Evolutionary conservation across 305 asterid genomes (phyloP).

Genomic region (Solanum hybrid): DNA sequence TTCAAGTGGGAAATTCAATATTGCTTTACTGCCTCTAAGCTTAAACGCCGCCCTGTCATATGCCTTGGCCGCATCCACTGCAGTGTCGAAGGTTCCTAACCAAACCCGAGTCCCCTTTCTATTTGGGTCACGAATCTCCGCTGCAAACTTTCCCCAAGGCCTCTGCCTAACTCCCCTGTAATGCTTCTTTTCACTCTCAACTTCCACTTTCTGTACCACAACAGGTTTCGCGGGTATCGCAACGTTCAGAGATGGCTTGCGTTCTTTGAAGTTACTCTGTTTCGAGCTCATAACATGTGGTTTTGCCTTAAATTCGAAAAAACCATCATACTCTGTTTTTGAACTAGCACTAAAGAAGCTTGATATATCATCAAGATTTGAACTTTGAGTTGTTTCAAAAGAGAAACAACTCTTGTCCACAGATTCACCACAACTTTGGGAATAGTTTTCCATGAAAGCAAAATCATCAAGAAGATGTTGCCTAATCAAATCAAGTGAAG

Average conservation of each 20-base stretch:
- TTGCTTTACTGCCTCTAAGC: slow-evolving; percentile 60
- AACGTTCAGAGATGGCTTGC: slow-evolving; percentile 31
- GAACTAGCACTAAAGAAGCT: neutral
- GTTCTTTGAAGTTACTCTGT: slow-evolving; percentile 2
- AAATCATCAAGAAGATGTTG: slow-evolving; percentile 5
- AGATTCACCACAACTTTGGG: neutral
- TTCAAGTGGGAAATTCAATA: slow-evolving; percentile 58
- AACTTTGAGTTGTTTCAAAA: neutral
- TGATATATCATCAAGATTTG: neutral
- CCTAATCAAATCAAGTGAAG: slow-evolving; percentile 6
- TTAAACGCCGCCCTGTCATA: slow-evolving; percentile 83
- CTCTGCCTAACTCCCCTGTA: slow-evolving; percentile 58
- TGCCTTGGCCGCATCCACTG: slow-evolving; percentile 69
- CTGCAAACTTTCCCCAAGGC: slow-evolving; percentile 73
- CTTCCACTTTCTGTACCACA: neutral
- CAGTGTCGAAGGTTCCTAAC: slow-evolving; percentile 81
- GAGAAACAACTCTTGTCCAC: neutral
- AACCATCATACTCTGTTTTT: neutral
- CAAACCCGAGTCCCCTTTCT: slow-evolving; percentile 73
- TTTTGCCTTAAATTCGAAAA: slow-evolving; percentile 1
- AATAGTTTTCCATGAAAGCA: no score
- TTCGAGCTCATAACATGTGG: neutral
- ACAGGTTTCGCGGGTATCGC: slow-evolving; percentile 14
- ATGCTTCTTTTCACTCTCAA: slow-evolving; percentile 18
- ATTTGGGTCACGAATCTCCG: slow-evolving; percentile 80